These are phyloP conservation scores for Henckelia pumila DNA, from an alignment of 257 asterid species.

Conservation along the genomic window DNA sequence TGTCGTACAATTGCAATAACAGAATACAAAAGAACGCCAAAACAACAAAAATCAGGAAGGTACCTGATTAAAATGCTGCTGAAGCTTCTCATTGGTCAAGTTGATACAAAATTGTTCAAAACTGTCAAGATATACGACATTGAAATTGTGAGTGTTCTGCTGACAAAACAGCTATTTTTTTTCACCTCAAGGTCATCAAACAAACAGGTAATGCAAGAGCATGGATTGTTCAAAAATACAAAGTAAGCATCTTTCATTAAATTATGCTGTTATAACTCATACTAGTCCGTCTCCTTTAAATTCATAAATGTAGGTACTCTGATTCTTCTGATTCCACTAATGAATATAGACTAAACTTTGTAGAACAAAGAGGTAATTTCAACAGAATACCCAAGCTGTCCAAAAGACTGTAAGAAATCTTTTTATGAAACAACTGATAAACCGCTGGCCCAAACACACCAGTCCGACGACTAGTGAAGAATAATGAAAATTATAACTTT, in stretches of 20 bases:
- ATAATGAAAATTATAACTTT: not conserved
- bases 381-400: not conserved
- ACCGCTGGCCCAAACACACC: not conserved
- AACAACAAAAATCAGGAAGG: conserved; percentile 13
- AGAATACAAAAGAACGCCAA: conserved; percentile 16
- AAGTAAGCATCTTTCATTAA: not conserved
- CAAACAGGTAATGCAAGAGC: not conserved
- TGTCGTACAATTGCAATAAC: conserved; percentile 23
- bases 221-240: not conserved
- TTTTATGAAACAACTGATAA: not conserved
- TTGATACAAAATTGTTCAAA: conserved; percentile 66
- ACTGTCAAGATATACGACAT: conserved; percentile 35
- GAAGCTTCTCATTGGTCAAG: conserved; percentile 61
- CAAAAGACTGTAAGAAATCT: not conserved
- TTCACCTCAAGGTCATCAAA: conserved; percentile 13
- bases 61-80: conserved; percentile 85
- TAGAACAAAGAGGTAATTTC: not conserved
- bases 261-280: not conserved
- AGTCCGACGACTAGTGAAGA: not conserved
- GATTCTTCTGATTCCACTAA: not conserved
- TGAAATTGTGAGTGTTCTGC: conserved; percentile 3
- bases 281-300: not conserved
- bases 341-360: not conserved
- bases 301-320: not conserved
- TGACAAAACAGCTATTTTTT: conserved; percentile 11